Percentiles rank a stretch among this genome's conserved stretches.
phyloP scores from a whole-genome alignment of 495 filamentous ascomycete genomes.

The Podospora pseudoanserina region DNA sequence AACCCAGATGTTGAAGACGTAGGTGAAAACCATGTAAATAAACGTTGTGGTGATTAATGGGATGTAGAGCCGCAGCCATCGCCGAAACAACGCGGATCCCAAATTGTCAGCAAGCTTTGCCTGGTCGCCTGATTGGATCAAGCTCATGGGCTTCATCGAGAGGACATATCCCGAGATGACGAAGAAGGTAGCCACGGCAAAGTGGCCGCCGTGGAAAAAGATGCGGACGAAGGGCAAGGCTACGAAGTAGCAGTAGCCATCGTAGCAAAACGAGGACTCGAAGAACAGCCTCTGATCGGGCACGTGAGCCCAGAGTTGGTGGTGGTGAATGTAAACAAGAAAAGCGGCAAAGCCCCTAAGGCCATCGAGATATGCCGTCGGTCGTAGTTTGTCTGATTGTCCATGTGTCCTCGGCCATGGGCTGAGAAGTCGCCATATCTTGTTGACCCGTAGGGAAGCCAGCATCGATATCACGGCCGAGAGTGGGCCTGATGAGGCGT shows the following conservation, averaged over 20 bases:
- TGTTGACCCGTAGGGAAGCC: constrained; percentile 1
- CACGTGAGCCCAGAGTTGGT: constrained; percentile 38
- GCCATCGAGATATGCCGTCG: constrained; percentile 47
- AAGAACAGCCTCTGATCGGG: constrained; percentile 27
- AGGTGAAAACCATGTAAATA: constrained; percentile 47
- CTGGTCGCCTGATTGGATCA: constrained; percentile 46
- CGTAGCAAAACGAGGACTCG: constrained; percentile 35
- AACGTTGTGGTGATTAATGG: constrained; percentile 46
- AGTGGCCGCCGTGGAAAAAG: constrained; percentile 46
- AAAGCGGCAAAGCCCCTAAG: constrained; percentile 47
- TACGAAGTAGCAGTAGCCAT: constrained; percentile 39
- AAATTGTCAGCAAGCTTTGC: constrained; percentile 35
- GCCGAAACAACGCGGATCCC: constrained; percentile 33
- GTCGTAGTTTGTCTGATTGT: constrained; percentile 28
- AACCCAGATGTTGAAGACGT: constrained; percentile 44
- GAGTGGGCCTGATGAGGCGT: not conserved
- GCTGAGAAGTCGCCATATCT: constrained; percentile 16
- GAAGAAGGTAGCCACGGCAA: constrained; percentile 51
- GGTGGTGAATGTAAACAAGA: constrained; percentile 48
- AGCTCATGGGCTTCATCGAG: constrained; percentile 46
- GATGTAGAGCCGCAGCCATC: constrained; percentile 35
- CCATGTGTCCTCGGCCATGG: constrained; percentile 9
- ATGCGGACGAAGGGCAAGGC: constrained; percentile 37
- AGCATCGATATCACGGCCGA: constrained; percentile 7
- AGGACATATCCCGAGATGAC: constrained; percentile 52